Evolutionary conservation across 345 rosid genomes (phyloP).

Genomic region (Populus ilicifolia): DNA sequence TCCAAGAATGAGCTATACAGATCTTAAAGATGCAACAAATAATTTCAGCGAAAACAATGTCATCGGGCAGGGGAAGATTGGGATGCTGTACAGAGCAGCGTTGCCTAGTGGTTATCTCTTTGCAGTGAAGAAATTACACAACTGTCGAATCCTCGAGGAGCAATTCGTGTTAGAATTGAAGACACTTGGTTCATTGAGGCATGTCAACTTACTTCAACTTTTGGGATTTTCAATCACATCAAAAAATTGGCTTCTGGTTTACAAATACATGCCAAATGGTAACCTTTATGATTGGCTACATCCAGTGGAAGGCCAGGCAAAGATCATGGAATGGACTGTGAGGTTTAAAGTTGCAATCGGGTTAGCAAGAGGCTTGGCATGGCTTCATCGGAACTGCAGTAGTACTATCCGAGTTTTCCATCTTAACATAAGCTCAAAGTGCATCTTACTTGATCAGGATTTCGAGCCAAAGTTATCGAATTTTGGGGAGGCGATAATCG

Average conservation of each 20-base stretch:
- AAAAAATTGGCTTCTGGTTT: slow-evolving; percentile 25
- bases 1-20: slow-evolving; percentile 14
- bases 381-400: slow-evolving; percentile 31
- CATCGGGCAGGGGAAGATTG: slow-evolving; percentile 19
- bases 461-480: slow-evolving; percentile 20
- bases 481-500: slow-evolving; percentile 16
- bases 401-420: slow-evolving; percentile 17
- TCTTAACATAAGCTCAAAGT: slow-evolving; percentile 16
- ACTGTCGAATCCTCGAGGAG: slow-evolving; percentile 11
- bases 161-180: slow-evolving; percentile 20
- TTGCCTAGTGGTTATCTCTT: slow-evolving; percentile 5
- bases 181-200: slow-evolving; percentile 14
- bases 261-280: slow-evolving; percentile 25
- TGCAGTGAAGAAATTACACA: slow-evolving; percentile 23
- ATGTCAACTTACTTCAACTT: slow-evolving; percentile 27
- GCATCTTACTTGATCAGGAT: slow-evolving; percentile 18
- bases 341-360: slow-evolving; percentile 23
- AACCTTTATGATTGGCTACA: slow-evolving; percentile 21
- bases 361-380: slow-evolving; percentile 33
- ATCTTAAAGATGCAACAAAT: slow-evolving; percentile 26
- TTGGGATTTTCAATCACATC: slow-evolving; percentile 23
- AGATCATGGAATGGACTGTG: slow-evolving; percentile 23
- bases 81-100: slow-evolving; percentile 21
- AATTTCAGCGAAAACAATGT: slow-evolving; percentile 16
- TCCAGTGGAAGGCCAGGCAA: neutral